Evolutionary conservation across 1,139 yeast species (phyloP).

Genomic region (Nematodospora anomalae): DNA sequence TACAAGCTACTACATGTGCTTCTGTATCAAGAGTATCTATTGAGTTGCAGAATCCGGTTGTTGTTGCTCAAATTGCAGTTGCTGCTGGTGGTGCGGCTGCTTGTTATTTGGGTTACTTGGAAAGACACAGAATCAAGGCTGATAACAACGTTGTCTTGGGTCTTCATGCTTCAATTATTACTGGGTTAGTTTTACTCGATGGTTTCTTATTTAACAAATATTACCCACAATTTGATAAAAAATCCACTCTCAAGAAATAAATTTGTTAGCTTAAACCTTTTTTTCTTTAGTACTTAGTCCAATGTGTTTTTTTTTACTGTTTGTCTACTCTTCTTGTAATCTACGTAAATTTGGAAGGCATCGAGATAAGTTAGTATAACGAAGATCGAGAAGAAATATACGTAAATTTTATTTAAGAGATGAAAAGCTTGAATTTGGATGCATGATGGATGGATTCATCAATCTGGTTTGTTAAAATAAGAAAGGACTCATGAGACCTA

Average conservation of each 20-base stretch:
- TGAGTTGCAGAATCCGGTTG: slow-evolving; percentile 65
- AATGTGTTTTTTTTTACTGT: too few relatives aligned
- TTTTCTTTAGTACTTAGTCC: too few relatives aligned
- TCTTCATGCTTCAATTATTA: slow-evolving; percentile 52
- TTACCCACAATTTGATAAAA: slow-evolving; percentile 30
- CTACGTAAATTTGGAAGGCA: too few relatives aligned
- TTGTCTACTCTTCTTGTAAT: too few relatives aligned
- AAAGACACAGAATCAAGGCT: slow-evolving; percentile 51
- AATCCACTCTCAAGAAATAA: slow-evolving; percentile 7
- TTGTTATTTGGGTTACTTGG: slow-evolving; percentile 51
- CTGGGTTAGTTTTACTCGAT: slow-evolving; percentile 57
- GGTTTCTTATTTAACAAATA: slow-evolving; percentile 52
- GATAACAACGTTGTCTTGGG: slow-evolving; percentile 50
- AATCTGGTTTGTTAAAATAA: too few relatives aligned
- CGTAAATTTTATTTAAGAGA: too few relatives aligned
- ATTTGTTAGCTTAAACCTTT: too few relatives aligned
- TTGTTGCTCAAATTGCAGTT: slow-evolving; percentile 52
- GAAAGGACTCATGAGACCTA: too few relatives aligned
- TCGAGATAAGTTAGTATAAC: too few relatives aligned
- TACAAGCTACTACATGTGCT: slow-evolving; percentile 13
- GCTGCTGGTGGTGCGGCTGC: slow-evolving; percentile 52
- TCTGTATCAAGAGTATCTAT: slow-evolving; percentile 18
- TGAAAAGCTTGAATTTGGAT: too few relatives aligned
- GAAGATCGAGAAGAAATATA: too few relatives aligned
- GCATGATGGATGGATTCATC: too few relatives aligned